phyloP scores from a whole-genome alignment of 1,284 basidiomycete species.

The Exsudoporus floridanus region DNA sequence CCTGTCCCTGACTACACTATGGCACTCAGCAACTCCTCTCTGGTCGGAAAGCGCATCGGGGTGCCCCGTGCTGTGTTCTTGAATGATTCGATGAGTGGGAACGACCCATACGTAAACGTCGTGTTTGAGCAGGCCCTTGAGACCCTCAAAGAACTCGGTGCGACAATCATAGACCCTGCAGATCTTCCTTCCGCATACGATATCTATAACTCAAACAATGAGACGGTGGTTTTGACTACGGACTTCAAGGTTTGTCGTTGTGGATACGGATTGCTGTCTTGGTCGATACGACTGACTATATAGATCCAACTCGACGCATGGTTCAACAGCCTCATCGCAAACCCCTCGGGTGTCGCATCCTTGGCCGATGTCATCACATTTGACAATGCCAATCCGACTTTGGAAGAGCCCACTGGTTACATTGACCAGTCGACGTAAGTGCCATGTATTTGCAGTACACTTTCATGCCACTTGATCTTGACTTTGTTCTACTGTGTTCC shows the following conservation, averaged over 20 bases:
- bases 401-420: constrained; percentile 52
- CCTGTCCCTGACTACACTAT: constrained; percentile 55
- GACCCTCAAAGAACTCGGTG: constrained; percentile 51
- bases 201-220: constrained; percentile 49
- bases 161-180: constrained; percentile 61
- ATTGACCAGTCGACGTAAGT: constrained; percentile 46
- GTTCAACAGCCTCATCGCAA: constrained; percentile 42
- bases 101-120: constrained; percentile 43
- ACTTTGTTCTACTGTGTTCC: not conserved
- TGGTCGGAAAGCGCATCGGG: constrained; percentile 59
- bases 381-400: constrained; percentile 46
- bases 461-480: not conserved
- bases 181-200: constrained; percentile 58
- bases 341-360: constrained; percentile 54
- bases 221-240: constrained; percentile 50
- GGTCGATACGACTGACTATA: not conserved
- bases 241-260: constrained; percentile 55
- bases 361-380: constrained; percentile 58
- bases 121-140: constrained; percentile 52
- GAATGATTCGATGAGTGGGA: constrained; percentile 43
- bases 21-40: constrained; percentile 48
- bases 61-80: constrained; percentile 53
- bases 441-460: not conserved
- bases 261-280: not conserved
- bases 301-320: constrained; percentile 55